These are phyloP conservation scores for Zalaria obscura DNA, from an alignment of 2,329 filamentous ascomycete genomes.

Conservation along the genomic window DNA sequence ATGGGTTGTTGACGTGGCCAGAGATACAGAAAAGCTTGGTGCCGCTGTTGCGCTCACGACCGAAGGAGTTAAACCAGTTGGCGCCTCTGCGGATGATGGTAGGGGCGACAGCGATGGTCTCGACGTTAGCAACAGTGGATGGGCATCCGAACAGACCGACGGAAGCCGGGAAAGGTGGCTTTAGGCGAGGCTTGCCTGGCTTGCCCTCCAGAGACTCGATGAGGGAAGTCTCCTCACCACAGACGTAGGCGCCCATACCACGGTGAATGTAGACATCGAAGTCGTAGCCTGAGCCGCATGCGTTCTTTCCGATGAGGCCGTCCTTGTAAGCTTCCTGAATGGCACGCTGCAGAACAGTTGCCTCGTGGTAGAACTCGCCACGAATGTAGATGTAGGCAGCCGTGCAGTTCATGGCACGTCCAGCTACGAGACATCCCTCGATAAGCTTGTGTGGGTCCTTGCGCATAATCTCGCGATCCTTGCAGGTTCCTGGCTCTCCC, in stretches of 20 bases:
- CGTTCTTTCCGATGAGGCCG: conserved; percentile 94
- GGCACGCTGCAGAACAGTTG: conserved; percentile 79
- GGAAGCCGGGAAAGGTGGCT: conserved; percentile 95
- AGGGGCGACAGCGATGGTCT: conserved; percentile 88
- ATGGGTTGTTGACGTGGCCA: conserved; percentile 96
- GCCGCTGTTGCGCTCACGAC: conserved; percentile 88
- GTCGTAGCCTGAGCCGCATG: conserved; percentile 91
- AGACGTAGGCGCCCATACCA: conserved; percentile 94
- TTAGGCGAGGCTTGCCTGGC: conserved; percentile 93
- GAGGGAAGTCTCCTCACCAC: conserved; percentile 92
- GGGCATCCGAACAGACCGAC: conserved; percentile 97
- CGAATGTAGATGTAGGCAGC: conserved; percentile 99
- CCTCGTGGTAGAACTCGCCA: conserved; percentile 95
- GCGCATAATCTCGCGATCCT: conserved; percentile 99
- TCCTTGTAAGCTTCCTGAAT: conserved; percentile 97
- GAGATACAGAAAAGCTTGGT: conserved; percentile 99
- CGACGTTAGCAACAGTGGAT: conserved; percentile 94
- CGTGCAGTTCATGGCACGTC: conserved; percentile 95
- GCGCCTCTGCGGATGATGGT: conserved; percentile 90
- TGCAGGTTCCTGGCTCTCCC: conserved; percentile 97
- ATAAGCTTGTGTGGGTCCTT: conserved; percentile 99
- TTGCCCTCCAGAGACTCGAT: conserved; percentile 98
- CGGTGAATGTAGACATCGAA: conserved; percentile 96
- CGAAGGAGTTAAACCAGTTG: conserved; percentile 86
- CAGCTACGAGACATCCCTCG: conserved; percentile 90